Base-by-base conservation (phyloP, 129 eudicot genomes). In the Chrysanthemum makinoi region DNA sequence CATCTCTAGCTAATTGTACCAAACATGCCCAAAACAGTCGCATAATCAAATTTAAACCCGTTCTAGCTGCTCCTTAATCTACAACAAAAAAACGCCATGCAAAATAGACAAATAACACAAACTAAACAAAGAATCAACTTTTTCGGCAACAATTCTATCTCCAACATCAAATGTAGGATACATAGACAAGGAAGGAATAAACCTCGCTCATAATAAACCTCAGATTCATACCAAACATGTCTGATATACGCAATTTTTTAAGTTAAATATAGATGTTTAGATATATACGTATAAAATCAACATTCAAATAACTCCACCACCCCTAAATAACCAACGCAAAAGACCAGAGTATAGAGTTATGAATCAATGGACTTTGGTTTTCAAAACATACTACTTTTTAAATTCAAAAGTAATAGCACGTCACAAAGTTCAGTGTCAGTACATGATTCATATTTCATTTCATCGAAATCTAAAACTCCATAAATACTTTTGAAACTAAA, bases 141-240 rank as follows among this genome's bases (percentile, higher is more conserved):
- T 94, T 79, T 94, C 99, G 47, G 99, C 99, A 15, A 94, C 97
- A 53, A 94, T 46, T 51, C 99, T 74, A 73, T 94, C 99, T 17
- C 99, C 99, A 63, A 94, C 89, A 82, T 94, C 97, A 86, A 94
- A 94, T 69, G 97, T 94, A 62, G 99, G 99, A 80, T 76, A 94
- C 99, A 94, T 94, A 50, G 99, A 94, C 65, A 94, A 84, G 0
- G 99, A 94, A 60, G 99, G 99, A 65, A 94, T 94, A 62, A 63
- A 94, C 80, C 99, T 79, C 2, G 99, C 89, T 97, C 4, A 97
- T 97, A 17, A 94, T 75, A 78, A 94, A 94, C 24, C 85, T 22
- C 24, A 22, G 24, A 33, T 35, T 19, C 51, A 43, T 55, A 30
- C 64, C 19, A 3, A 53, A 53, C 51, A 30, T 69, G 63, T 69